Percentiles rank a stretch among this genome's conserved stretches.
Conservation (phyloP, 2,329 filamentous ascomycete genomes). For the Ceratocystis albifundus region DNA sequence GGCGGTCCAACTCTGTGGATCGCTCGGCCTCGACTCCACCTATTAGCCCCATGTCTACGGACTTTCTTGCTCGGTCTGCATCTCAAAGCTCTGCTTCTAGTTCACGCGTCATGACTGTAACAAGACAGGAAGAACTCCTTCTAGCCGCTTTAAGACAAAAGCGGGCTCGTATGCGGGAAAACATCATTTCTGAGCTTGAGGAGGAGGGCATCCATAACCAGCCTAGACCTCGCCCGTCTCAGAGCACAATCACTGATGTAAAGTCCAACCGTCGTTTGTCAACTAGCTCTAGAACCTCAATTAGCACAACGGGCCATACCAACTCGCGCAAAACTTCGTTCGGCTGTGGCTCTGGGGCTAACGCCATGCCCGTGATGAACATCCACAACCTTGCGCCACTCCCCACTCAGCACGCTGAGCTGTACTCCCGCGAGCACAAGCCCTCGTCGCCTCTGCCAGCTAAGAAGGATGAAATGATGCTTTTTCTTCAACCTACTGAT, state of each 20-base stretch:
- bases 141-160: conserved; percentile 46
- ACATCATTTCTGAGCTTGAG: conserved; percentile 35
- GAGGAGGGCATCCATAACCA: conserved; percentile 25
- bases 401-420: neutral
- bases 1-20: conserved; percentile 28
- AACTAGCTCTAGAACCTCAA: conserved; percentile 13
- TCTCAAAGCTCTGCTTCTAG: conserved; percentile 32
- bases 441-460: conserved; percentile 15
- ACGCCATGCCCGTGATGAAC: neutral
- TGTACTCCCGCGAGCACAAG: conserved; percentile 24
- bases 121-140: conserved; percentile 47
- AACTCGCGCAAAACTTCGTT: conserved; percentile 19
- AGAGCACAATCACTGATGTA: neutral
- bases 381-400: neutral
- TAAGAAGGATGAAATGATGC: conserved; percentile 21
- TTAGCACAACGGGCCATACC: conserved; percentile 17
- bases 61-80: conserved; percentile 37
- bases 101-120: conserved; percentile 45
- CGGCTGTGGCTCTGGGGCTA: conserved; percentile 3
- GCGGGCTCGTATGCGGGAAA: conserved; percentile 44
- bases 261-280: conserved; percentile 14
- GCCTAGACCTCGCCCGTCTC: conserved; percentile 7
- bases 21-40: conserved; percentile 42
- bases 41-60: conserved; percentile 41
- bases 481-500: conserved; percentile 21